Conservation (phyloP, 2,329 filamentous ascomycete species). For the Sarocladiaceae sp. region DNA sequence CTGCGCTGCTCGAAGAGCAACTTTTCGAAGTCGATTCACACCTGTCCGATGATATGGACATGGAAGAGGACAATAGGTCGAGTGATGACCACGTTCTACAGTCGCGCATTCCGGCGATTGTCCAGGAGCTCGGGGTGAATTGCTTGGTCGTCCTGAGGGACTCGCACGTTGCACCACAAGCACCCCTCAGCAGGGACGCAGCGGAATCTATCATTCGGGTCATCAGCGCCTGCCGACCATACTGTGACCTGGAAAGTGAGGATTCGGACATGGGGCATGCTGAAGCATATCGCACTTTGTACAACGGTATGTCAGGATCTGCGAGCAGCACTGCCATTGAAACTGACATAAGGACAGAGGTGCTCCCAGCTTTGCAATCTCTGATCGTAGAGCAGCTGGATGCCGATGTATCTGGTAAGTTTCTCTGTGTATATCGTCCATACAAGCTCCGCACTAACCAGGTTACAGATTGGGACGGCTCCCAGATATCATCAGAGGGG, state of each 20-base stretch:
- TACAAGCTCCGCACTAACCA: not conserved
- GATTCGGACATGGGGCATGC: slow-evolving; percentile 15
- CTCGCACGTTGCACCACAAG: slow-evolving; percentile 34
- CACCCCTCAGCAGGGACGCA: slow-evolving; percentile 35
- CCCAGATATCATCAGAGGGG: slow-evolving; percentile 44
- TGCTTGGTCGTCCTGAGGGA: slow-evolving; percentile 43
- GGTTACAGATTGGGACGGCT: slow-evolving; percentile 48
- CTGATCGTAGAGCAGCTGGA: slow-evolving; percentile 53
- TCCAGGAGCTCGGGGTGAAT: slow-evolving; percentile 34
- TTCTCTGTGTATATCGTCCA: not conserved
- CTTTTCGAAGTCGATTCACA: slow-evolving; percentile 30
- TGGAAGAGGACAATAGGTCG: slow-evolving; percentile 21
- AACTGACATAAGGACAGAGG: slow-evolving; percentile 28
- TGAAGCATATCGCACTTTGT: slow-evolving; percentile 21
- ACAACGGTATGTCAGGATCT: slow-evolving; percentile 19
- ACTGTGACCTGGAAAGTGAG: slow-evolving; percentile 29
- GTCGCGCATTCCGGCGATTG: slow-evolving; percentile 15
- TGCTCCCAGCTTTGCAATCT: slow-evolving; percentile 29
- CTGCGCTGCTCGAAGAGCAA: slow-evolving; percentile 36
- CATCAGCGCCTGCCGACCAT: slow-evolving; percentile 34
- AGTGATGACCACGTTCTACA: not conserved
- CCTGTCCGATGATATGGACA: not conserved
- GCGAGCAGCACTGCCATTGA: not conserved
- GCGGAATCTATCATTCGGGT: slow-evolving; percentile 36
- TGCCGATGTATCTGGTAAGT: slow-evolving; percentile 55